Conservation (phyloP, 2,329 filamentous ascomycete species). For the Aspergillus thermomutatus region DNA sequence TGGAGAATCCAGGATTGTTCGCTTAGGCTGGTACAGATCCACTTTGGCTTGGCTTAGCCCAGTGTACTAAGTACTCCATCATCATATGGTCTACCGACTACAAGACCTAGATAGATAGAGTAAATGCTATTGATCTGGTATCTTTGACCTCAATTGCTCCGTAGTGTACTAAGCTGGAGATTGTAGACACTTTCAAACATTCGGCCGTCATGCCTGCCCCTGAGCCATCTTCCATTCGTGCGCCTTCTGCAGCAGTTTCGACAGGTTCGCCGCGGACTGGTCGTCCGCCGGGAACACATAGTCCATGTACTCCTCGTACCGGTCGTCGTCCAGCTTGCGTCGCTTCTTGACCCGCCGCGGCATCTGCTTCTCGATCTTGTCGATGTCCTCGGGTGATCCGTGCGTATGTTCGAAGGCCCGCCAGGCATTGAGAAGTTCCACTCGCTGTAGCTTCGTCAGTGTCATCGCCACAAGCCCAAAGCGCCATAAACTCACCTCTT, state of each 20-base stretch:
- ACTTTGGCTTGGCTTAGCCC: too few species aligned
- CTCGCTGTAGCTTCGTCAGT: slow-evolving; percentile 55
- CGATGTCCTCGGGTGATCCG: slow-evolving; percentile 70
- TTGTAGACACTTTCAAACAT: neutral
- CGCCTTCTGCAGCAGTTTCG: slow-evolving; percentile 79
- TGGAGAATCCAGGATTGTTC: too few species aligned
- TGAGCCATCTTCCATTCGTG: slow-evolving; percentile 74
- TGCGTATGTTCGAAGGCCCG: slow-evolving; percentile 86
- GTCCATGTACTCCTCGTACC: slow-evolving; percentile 94
- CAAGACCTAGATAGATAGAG: too few species aligned
- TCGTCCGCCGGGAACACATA: slow-evolving; percentile 97
- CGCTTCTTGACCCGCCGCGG: slow-evolving; percentile 89
- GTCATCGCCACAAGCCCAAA: neutral
- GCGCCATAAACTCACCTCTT: slow-evolving; percentile 58
- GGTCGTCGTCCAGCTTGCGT: slow-evolving; percentile 85
- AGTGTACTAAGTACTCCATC: too few species aligned
- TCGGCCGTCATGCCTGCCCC: neutral
- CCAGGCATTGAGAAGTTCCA: slow-evolving; percentile 87
- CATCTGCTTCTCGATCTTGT: slow-evolving; percentile 88
- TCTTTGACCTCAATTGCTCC: neutral
- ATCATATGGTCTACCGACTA: too few species aligned
- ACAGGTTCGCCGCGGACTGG: slow-evolving; percentile 76
- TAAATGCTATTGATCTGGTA: neutral
- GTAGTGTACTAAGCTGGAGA: neutral
- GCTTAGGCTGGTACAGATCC: neutral